These are phyloP conservation scores for Yarrowia sp. DNA, from an alignment of 805 yeast species.

Conservation along the genomic window DNA sequence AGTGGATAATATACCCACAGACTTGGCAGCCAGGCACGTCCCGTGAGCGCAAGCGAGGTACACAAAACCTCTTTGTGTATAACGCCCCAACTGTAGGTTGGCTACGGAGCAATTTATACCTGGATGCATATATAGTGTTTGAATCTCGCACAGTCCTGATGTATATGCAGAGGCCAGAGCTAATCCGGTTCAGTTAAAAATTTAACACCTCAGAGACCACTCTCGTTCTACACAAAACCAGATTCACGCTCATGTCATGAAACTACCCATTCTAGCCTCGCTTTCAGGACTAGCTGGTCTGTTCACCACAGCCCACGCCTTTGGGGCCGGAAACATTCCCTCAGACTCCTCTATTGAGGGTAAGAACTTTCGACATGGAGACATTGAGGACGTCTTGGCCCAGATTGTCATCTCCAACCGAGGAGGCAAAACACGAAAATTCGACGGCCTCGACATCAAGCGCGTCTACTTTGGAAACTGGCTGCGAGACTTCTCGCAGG, in stretches of 20 bases:
- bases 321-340: slow-evolving; percentile 36
- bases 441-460: slow-evolving; percentile 31
- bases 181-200: slow-evolving; percentile 9
- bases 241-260: slow-evolving; percentile 22
- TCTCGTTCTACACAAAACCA: slow-evolving; percentile 15
- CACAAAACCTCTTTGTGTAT: not conserved
- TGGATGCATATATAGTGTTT: slow-evolving; percentile 5
- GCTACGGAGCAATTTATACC: not conserved
- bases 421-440: slow-evolving; percentile 32
- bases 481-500: slow-evolving; percentile 35
- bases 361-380: slow-evolving; percentile 35
- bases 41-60: slow-evolving; percentile 11
- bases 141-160: not conserved
- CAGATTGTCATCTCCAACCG: slow-evolving; percentile 29
- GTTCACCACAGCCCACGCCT: slow-evolving; percentile 29
- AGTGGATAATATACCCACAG: too few relatives aligned
- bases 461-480: slow-evolving; percentile 35
- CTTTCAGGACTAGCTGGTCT: slow-evolving; percentile 21
- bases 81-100: too few relatives aligned
- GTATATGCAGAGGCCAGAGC: slow-evolving; percentile 13
- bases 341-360: slow-evolving; percentile 33
- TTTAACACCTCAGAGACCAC: slow-evolving; percentile 20
- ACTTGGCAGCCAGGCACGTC: not conserved
- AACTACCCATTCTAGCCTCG: slow-evolving; percentile 23
- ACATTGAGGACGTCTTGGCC: slow-evolving; percentile 33